phyloP scores from a whole-genome alignment of 108 stramenopile species.

The Cyclotella distinguenda region DNA sequence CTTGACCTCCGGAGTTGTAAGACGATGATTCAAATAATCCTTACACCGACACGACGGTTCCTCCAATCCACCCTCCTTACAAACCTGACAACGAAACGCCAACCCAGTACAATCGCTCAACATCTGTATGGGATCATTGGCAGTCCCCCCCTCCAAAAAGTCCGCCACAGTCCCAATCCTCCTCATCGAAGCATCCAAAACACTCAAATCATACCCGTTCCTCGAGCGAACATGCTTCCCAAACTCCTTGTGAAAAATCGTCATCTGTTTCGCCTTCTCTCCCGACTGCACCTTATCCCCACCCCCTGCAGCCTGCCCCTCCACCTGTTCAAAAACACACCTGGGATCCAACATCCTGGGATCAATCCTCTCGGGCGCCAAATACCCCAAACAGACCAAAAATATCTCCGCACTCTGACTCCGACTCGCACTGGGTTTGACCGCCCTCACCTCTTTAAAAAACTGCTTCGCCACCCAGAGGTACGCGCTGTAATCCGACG shows the following conservation, averaged over 20 bases:
- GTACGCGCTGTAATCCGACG: slow-evolving; percentile 93
- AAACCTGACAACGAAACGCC: slow-evolving; percentile 66
- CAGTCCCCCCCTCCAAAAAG: slow-evolving; percentile 72
- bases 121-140: slow-evolving; percentile 90
- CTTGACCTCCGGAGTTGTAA: slow-evolving; percentile 88
- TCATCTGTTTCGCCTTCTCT: slow-evolving; percentile 42
- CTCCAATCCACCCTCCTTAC: slow-evolving; percentile 30
- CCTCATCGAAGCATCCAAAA: slow-evolving; percentile 79
- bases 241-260: slow-evolving; percentile 95
- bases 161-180: slow-evolving; percentile 70
- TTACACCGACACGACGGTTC: slow-evolving; percentile 54
- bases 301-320: slow-evolving; percentile 77
- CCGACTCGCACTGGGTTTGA: slow-evolving; percentile 94
- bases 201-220: slow-evolving; percentile 91
- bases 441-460: slow-evolving; percentile 84
- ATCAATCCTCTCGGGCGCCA: slow-evolving; percentile 93
- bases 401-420: slow-evolving; percentile 98
- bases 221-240: slow-evolving; percentile 83
- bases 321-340: slow-evolving; percentile 90
- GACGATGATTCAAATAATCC: slow-evolving; percentile 73
- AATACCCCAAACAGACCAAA: slow-evolving; percentile 89
- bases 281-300: slow-evolving; percentile 43
- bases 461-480: slow-evolving; percentile 97
- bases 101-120: slow-evolving; percentile 88
- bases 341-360: slow-evolving; percentile 95